Base-by-base conservation (phyloP, 768 basidiomycete species). In the Leucosporidium yakuticum region DNA sequence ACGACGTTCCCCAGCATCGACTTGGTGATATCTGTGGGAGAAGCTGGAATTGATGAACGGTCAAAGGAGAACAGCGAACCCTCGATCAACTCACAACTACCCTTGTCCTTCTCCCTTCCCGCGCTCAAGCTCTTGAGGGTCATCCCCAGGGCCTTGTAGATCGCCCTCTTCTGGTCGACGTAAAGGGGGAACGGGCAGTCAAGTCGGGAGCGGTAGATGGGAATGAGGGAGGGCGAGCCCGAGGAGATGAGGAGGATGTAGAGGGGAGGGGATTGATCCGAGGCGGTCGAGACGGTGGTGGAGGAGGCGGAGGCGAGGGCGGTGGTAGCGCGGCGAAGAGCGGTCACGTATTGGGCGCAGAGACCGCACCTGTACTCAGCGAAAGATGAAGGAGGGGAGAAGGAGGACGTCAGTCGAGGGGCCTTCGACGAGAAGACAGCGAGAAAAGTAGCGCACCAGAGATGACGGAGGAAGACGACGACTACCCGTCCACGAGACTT, bases 61-160 rank as follows among this genome's bases (percentile, higher is more conserved):
- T 15, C 2, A 44, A 8, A 12, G 3, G 39, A 44, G 39, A 3
- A 12, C 39, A 15, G 8, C 14, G 17, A 36, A 36, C 5, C 2
- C 39, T 44, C 39, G 14, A 15, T 44, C 39, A 44, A 44, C 39
- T 44, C 82, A 78, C 94, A 95, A 32, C 80, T 80, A 4, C 86
- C 84, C 62, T 81, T 82, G 44, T 82, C 82, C 3, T 76, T 76
- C 55, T 84, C 82, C 5, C 77, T 77, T 17, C 84, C 83, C 7
- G 80, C 78, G 64, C 86, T 82, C 6, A 76, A 74, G 3, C 82
- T 81, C 59, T 81, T 82, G 31, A 81, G 75, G 4, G 83, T 85
- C 87, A 94, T 91, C 0, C 92, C 91, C 0, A 97, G 80, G 2
- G 86, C 84, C 23, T 80, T 80, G 79, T 96, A 88, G 29, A 95